Evolutionary conservation across 2,329 filamentous ascomycete species (phyloP), one percentile per base, ranked within the genome.

Genomic region (Calonectria pauciramosa): DNA sequence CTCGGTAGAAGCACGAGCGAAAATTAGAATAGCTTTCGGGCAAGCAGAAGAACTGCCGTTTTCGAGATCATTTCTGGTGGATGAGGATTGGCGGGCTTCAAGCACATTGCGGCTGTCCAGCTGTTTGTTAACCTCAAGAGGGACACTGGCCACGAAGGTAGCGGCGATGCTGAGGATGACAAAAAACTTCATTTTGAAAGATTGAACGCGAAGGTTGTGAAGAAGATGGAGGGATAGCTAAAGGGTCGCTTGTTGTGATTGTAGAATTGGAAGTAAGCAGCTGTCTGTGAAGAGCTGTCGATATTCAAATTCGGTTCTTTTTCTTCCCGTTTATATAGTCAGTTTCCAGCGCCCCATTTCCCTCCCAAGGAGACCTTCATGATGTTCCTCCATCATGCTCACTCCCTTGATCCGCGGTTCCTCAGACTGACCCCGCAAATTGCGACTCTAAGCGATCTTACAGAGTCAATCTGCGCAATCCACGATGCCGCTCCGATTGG

Each of bases 1-100:
- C 76, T 87, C 85, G 14, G 82, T 84, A 9, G 85, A 85, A 59
- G 81, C 85, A 20, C 85, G 83, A 52, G 85, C 85, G 71, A 79
- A 86, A 79, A 87, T 83, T 77, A 86, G 82, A 75, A 87, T 86
- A 65, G 82, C 83, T 7, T 72, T 75, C 4, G 85, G 85, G 76
- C 85, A 87, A 49, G 78, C 77, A 52, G 78, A 77, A 20, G 77
- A 76, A 68, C 72, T 80, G 47, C 83, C 84, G 13, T 70, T 67
- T 68, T 81, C 76, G 20, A 85, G 81, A 32, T 85, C 83, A 28
- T 81, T 80, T 41, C 79, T 77, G 11, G 79, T 81, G 41, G 30
- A 70, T 4, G 73, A 73, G 4, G 73, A 28, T 47, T 81, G 79
- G 6, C 79, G 79, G 16, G 66, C 73, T 41, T 80, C 72, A 2